A percentile compares a stretch with the other conserved stretches of the same genome.
These are phyloP conservation scores for Ambrosia hybrid DNA, from an alignment of 140 eudicot genomes.

Conservation along the genomic window DNA sequence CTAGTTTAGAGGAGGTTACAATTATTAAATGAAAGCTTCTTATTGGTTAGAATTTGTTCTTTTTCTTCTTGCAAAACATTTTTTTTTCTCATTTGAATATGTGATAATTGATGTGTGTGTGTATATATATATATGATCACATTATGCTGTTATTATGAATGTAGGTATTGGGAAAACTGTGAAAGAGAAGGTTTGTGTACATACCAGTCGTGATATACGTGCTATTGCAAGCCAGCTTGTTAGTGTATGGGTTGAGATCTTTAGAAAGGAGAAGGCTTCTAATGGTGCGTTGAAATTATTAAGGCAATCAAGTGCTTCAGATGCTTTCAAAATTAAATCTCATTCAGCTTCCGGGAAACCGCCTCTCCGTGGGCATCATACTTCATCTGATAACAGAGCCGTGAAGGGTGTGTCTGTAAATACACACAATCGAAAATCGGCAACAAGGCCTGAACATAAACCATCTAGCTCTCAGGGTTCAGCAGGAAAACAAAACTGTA, in stretches of 20 bases:
- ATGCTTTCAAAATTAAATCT: conserved; percentile 59
- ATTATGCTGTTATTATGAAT: conserved; percentile 16
- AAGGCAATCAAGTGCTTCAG: conserved; percentile 53
- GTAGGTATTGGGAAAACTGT: conserved; percentile 94
- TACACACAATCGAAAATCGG: conserved; percentile 39
- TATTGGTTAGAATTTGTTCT: too few species aligned
- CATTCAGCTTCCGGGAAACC: conserved; percentile 57
- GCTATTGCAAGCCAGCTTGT: conserved; percentile 98
- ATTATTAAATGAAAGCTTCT: too few species aligned
- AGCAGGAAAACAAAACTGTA: conserved; percentile 43
- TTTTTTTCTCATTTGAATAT: not conserved
- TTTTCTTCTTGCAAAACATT: too few species aligned
- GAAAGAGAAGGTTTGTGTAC: conserved; percentile 96
- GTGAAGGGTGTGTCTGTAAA: conserved; percentile 38
- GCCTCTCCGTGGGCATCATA: conserved; percentile 54
- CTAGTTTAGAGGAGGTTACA: too few species aligned
- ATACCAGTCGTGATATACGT: conserved; percentile 98
- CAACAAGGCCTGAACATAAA: conserved; percentile 44
- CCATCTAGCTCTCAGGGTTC: conserved; percentile 69
- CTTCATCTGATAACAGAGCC: conserved; percentile 40
- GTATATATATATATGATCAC: not conserved
- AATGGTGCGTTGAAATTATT: conserved; percentile 59
- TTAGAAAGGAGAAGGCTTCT: conserved; percentile 90
- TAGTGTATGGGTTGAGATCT: conserved; percentile 85
- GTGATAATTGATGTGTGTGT: not conserved